phyloP scores from a whole-genome alignment of 768 basidiomycete species.

The Obba rivulosa region DNA sequence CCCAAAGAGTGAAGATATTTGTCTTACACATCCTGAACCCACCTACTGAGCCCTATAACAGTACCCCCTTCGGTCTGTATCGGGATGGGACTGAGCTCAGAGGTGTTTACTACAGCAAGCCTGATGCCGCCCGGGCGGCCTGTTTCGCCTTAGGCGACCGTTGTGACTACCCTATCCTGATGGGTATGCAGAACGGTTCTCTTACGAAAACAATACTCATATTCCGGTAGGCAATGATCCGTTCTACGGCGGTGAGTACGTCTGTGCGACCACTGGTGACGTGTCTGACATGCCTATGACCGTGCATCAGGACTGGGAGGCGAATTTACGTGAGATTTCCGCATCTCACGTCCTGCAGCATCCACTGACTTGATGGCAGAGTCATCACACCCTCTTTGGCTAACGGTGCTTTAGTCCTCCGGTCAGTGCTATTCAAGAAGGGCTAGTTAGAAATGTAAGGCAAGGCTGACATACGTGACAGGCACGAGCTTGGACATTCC shows the following conservation, averaged over 20 bases:
- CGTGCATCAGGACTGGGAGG: conserved; percentile 58
- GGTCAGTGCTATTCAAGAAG: conserved; percentile 22
- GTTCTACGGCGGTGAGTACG: conserved; percentile 62
- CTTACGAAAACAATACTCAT: background rate
- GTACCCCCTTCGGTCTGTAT: conserved; percentile 73
- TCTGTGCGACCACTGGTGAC: background rate
- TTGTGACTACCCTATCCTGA: conserved; percentile 71
- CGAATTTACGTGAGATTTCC: conserved; percentile 58
- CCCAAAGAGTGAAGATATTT: conserved; percentile 55
- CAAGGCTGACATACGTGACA: background rate
- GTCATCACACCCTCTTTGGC: conserved; percentile 70
- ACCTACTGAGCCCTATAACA: conserved; percentile 21
- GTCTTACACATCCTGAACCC: background rate
- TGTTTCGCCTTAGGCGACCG: conserved; percentile 56
- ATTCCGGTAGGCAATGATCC: conserved; percentile 63
- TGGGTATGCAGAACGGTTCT: conserved; percentile 39
- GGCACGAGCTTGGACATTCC: conserved; percentile 76
- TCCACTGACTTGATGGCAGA: conserved; percentile 28
- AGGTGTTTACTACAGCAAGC: conserved; percentile 65
- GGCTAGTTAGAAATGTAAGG: no score
- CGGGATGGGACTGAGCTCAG: conserved; percentile 74
- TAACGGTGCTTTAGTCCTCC: conserved; percentile 70
- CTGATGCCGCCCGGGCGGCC: conserved; percentile 62
- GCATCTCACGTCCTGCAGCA: background rate
- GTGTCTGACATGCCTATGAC: background rate